Conservation (phyloP, 2,329 filamentous ascomycete genomes). For the Arthrobotrys megalospora region DNA sequence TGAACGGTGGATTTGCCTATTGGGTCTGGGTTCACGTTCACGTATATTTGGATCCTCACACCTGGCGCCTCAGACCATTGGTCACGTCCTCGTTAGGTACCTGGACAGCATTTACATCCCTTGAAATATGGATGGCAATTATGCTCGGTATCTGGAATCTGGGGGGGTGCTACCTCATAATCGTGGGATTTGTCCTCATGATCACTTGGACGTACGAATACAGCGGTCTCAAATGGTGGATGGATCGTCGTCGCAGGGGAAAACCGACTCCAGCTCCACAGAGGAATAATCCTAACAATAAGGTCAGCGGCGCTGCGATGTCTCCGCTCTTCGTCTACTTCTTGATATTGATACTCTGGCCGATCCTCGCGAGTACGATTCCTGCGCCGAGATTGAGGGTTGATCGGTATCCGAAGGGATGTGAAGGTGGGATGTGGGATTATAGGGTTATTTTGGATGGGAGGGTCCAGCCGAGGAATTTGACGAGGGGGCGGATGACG, state of each 20-base stretch:
- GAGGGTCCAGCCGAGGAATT: slow-evolving; percentile 10
- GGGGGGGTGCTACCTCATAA: slow-evolving; percentile 13
- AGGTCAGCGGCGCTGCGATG: background rate
- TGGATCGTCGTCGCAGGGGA: background rate
- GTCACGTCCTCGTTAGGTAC: slow-evolving; percentile 8
- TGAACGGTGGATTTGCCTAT: slow-evolving; percentile 40
- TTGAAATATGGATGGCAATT: slow-evolving; percentile 43
- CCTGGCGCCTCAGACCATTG: slow-evolving; percentile 21
- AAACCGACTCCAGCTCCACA: background rate
- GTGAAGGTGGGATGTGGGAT: slow-evolving; percentile 42
- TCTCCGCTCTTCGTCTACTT: background rate
- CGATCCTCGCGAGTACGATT: slow-evolving; percentile 38
- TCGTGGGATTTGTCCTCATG: background rate
- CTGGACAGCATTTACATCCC: slow-evolving; percentile 34
- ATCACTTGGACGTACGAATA: background rate
- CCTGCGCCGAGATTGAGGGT: slow-evolving; percentile 22
- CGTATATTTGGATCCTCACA: slow-evolving; percentile 38
- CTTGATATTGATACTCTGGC: slow-evolving; percentile 34
- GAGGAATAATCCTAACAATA: too few relatives aligned
- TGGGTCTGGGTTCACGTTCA: slow-evolving; percentile 41
- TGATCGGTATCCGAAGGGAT: slow-evolving; percentile 23
- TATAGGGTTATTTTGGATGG: slow-evolving; percentile 42
- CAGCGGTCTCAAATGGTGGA: background rate
- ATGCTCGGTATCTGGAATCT: slow-evolving; percentile 52
- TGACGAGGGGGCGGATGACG: slow-evolving; percentile 37